phyloP scores from a whole-genome alignment of 2,329 filamentous ascomycete genomes.

The Drechslerella stenobrocha region DNA sequence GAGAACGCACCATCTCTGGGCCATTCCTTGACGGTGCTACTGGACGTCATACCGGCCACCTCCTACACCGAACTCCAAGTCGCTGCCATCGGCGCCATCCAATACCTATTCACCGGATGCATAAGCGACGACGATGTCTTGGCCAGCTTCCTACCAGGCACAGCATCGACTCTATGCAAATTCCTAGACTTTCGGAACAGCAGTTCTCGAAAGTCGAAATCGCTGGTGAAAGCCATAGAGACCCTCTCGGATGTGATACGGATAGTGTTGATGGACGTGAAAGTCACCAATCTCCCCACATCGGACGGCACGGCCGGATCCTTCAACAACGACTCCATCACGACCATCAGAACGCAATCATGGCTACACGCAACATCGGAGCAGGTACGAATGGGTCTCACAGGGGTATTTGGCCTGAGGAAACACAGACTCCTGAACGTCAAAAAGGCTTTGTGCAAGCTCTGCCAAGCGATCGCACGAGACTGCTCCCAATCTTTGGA shows the following conservation, averaged over 20 bases:
- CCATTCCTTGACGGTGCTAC: slow-evolving; percentile 75
- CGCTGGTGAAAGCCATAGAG: slow-evolving; percentile 67
- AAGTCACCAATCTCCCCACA: slow-evolving; percentile 59
- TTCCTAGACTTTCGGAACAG: slow-evolving; percentile 69
- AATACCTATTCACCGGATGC: slow-evolving; percentile 63
- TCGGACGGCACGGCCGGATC: slow-evolving; percentile 51
- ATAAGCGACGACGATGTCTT: slow-evolving; percentile 74
- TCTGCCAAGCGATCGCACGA: slow-evolving; percentile 76
- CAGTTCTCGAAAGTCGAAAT: slow-evolving; percentile 63
- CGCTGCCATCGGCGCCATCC: slow-evolving; percentile 68
- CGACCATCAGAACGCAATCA: slow-evolving; percentile 42
- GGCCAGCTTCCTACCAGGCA: slow-evolving; percentile 83
- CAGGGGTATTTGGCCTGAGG: slow-evolving; percentile 74
- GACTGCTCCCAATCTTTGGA: slow-evolving; percentile 74
- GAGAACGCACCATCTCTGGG: slow-evolving; percentile 76
- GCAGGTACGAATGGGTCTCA: slow-evolving; percentile 81
- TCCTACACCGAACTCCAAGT: slow-evolving; percentile 71
- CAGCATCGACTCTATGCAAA: slow-evolving; percentile 78
- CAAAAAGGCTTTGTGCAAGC: slow-evolving; percentile 65
- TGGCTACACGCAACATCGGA: slow-evolving; percentile 81
- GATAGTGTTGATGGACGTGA: slow-evolving; percentile 64
- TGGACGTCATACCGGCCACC: slow-evolving; percentile 69
- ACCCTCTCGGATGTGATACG: slow-evolving; percentile 63
- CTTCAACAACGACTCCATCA: slow-evolving; percentile 37
- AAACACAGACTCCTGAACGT: slow-evolving; percentile 72